Conservation (phyloP, 2,329 filamentous ascomycete genomes). For the Graphilbum fragrans region DNA sequence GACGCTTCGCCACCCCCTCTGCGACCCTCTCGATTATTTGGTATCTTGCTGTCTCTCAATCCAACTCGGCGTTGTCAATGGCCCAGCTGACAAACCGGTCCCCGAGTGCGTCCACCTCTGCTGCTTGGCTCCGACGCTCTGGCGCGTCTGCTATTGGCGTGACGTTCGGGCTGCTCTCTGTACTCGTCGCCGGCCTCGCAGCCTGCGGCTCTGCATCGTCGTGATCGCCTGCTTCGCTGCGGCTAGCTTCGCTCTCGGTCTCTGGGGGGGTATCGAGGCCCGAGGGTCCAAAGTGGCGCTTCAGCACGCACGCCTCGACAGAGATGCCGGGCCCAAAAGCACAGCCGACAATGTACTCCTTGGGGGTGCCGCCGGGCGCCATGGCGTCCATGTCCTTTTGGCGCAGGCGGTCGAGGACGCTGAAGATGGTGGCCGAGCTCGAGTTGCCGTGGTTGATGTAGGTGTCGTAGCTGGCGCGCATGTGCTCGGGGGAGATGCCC, state of each 20-base stretch:
- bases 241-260: conserved; percentile 37
- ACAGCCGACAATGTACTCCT: conserved; percentile 52
- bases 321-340: conserved; percentile 60
- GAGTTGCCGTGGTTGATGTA: conserved; percentile 59
- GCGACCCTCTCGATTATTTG: too few relatives aligned
- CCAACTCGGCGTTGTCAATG: conserved; percentile 18
- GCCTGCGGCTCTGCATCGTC: conserved; percentile 7
- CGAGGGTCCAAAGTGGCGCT: conserved; percentile 26
- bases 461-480: conserved; percentile 57
- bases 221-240: conserved; percentile 27
- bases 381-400: conserved; percentile 46
- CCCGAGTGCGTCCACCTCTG: conserved; percentile 3
- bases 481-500: conserved; percentile 46
- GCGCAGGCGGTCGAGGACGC: conserved; percentile 50
- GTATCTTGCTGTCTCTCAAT: conserved; percentile 10
- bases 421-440: conserved; percentile 57
- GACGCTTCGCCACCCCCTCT: too few relatives aligned
- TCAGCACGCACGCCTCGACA: conserved; percentile 57
- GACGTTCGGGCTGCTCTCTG: neutral
- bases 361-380: conserved; percentile 33
- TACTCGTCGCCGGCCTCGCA: neutral
- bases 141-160: neutral
- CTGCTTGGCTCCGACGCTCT: neutral
- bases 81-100: conserved; percentile 19
- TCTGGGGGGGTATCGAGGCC: conserved; percentile 40